Conservation (phyloP, 371 early-diverging fungal genomes). For the Syncephalastrum racemosum region DNA sequence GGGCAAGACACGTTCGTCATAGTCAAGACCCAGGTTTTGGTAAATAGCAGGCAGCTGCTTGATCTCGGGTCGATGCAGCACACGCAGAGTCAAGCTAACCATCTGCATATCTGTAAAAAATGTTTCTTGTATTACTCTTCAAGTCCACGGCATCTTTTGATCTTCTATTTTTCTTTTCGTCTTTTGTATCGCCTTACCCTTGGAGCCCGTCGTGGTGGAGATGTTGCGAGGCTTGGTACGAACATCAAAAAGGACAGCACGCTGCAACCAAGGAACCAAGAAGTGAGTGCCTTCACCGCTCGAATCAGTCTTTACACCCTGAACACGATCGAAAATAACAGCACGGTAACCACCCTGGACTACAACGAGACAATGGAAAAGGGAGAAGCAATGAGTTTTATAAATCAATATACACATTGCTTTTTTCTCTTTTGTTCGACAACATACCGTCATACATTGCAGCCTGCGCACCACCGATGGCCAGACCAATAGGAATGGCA, state of each 20-base stretch:
- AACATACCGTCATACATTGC: conserved; percentile 89
- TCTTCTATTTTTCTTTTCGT: no score
- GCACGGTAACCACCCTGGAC: conserved; percentile 96
- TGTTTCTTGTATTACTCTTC: not conserved
- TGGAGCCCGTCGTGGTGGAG: conserved; percentile 88
- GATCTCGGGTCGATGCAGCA: conserved; percentile 88
- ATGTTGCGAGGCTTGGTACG: conserved; percentile 95
- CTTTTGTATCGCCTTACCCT: conserved; percentile 20
- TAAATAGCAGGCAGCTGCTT: conserved; percentile 79
- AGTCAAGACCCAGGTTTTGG: conserved; percentile 90
- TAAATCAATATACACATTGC: not conserved
- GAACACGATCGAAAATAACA: conserved; percentile 92
- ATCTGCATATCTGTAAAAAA: conserved; percentile 74
- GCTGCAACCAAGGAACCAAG: conserved; percentile 89
- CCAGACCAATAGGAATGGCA: conserved; percentile 65
- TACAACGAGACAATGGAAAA: conserved; percentile 21
- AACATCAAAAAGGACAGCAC: conserved; percentile 76
- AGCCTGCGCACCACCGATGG: conserved; percentile 66
- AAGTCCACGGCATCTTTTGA: not conserved
- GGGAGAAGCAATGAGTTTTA: not conserved
- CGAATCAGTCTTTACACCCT: conserved; percentile 84
- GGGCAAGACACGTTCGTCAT: conserved; percentile 96
- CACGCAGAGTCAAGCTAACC: conserved; percentile 89
- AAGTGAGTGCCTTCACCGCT: conserved; percentile 96
- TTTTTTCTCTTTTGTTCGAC: not conserved